Evolutionary conservation across 208 protist species (phyloP), one percentile per base, ranked within the genome.

Genomic region (Crithidia brevicula): DNA sequence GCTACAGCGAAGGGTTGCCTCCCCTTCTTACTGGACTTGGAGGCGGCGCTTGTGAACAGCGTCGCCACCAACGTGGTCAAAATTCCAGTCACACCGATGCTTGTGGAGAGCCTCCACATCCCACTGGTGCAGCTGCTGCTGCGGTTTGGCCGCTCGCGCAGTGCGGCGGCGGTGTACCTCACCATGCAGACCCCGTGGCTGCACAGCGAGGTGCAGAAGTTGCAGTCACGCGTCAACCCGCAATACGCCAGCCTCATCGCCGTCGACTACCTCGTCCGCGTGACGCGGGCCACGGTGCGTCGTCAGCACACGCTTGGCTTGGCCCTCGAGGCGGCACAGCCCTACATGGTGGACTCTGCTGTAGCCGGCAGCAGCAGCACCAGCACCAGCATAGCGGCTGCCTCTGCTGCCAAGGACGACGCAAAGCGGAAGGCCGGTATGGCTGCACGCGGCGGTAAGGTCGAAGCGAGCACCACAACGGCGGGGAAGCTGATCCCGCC

Each of bases 121-220:
- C 90, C 90, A 27, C 75, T 91, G 5, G 64, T 92, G 6, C 87
- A 92, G 70, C 75, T 96, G 47, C 78, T 96, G 22, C 71, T 96
- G 30, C 79, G 85, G 27, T 91, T 96, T 65, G 90, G 90, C 28
- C 73, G 83, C 31, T 67, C 77, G 10, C 76, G 76, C 45, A 89
- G 61, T 42, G 87, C 85, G 20, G 72, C 77, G 0, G 64, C 59
- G 16, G 53, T 80, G 11, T 96, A 83, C 65, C 70, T 93, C 57
- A 53, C 69, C 27, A 77, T 93, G 42, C 90, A 96, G 54, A 83
- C 83, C 6, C 53, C 42, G 38, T 93, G 90, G 84, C 65, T 96
- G 50, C 80, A 91, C 66, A 54, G 50, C 22, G 85, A 91, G 58
- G 81, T 96, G 65, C 67, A 79, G 20, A 81, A 82, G 67, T 67